phyloP scores from a whole-genome alignment of 2,329 filamentous ascomycete species.

The Apiospora sp. region DNA sequence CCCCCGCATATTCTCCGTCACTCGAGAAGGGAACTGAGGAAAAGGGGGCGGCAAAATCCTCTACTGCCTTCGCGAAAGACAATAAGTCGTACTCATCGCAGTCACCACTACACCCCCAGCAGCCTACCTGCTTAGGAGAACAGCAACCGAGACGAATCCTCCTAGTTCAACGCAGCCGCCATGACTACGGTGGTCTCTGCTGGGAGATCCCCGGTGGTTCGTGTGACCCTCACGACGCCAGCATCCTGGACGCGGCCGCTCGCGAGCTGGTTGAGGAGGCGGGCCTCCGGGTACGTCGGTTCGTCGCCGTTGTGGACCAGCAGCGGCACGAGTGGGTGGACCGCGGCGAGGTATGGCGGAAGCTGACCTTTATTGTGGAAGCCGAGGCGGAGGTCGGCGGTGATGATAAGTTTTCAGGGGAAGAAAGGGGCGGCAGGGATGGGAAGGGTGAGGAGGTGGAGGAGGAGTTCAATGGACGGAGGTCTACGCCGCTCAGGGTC shows the following conservation, averaged over 20 bases:
- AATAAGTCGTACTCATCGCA: background rate
- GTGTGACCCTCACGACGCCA: conserved; percentile 50
- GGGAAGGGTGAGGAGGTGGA: background rate
- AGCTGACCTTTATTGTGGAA: conserved; percentile 31
- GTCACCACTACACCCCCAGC: background rate
- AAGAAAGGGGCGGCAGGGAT: background rate
- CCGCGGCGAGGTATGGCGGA: conserved; percentile 28
- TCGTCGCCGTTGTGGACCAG: conserved; percentile 47
- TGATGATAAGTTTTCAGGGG: background rate
- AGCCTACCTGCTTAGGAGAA: background rate
- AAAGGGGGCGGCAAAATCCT: too few species aligned
- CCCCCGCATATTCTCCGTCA: background rate
- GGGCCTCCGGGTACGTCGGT: conserved; percentile 31
- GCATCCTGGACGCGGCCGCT: conserved; percentile 51
- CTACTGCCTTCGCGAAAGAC: background rate
- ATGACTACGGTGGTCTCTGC: conserved; percentile 52
- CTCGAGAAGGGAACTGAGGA: background rate
- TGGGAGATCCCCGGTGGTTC: conserved; percentile 62
- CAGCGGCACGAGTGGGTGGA: conserved; percentile 44
- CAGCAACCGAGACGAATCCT: conserved; percentile 42
- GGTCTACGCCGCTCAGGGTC: conserved; percentile 1
- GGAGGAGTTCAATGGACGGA: too few species aligned
- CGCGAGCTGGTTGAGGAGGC: conserved; percentile 55
- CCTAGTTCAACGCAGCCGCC: conserved; percentile 54
- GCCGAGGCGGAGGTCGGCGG: background rate